Evolutionary conservation across 352 stramenopile genomes (phyloP).

Genomic region (Phytopythium vexans): DNA sequence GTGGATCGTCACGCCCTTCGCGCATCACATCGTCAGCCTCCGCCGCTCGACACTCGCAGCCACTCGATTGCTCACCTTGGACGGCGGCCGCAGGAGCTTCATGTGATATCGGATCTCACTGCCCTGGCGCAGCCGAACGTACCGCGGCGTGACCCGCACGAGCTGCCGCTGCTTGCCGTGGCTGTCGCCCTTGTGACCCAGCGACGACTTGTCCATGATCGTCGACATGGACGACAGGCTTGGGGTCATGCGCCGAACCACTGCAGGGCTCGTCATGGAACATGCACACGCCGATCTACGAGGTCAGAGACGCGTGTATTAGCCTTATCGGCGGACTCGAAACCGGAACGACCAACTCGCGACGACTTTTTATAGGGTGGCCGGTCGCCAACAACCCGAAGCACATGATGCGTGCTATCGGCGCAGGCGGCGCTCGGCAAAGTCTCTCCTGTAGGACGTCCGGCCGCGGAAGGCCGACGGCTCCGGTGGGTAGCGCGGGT

Average conservation of each 20-base stretch:
- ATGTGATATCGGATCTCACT: slow-evolving; percentile 63
- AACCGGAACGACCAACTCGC: too few relatives aligned
- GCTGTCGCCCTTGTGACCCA: not conserved
- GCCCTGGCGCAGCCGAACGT: slow-evolving; percentile 58
- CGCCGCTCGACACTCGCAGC: not conserved
- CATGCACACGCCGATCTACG: not conserved
- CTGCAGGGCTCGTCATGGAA: too few relatives aligned
- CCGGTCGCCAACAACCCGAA: not conserved
- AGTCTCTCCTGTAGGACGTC: slow-evolving; percentile 38
- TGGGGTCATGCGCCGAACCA: too few relatives aligned
- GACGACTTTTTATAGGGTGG: too few relatives aligned
- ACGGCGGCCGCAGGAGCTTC: slow-evolving; percentile 44
- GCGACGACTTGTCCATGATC: not conserved
- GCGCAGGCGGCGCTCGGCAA: slow-evolving; percentile 18
- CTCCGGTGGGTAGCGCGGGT: slow-evolving; percentile 43
- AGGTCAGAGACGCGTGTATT: not conserved
- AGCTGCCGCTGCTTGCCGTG: slow-evolving; percentile 34
- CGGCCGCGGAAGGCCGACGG: slow-evolving; percentile 32
- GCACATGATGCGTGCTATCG: slow-evolving; percentile 18
- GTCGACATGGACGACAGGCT: too few relatives aligned
- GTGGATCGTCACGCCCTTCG: slow-evolving; percentile 57
- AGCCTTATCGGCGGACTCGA: too few relatives aligned
- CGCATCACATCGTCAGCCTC: slow-evolving; percentile 10
- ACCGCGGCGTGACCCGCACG: slow-evolving; percentile 51
- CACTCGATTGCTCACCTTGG: slow-evolving; percentile 24